phyloP scores from a whole-genome alignment of 2,329 filamentous ascomycete species.

The Moelleriella libera region DNA sequence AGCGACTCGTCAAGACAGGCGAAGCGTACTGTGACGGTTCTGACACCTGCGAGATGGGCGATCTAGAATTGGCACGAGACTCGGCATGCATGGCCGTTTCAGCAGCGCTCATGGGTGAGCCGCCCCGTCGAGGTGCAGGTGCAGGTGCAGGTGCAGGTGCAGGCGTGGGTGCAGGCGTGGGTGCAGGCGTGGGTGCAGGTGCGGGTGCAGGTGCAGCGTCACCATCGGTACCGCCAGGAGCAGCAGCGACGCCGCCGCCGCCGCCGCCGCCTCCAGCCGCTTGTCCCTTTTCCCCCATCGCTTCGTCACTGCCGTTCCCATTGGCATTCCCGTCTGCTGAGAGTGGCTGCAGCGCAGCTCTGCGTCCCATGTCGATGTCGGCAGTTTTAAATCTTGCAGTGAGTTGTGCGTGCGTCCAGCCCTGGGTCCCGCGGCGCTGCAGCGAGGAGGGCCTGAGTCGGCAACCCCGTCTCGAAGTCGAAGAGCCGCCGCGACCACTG shows the following conservation, averaged over 20 bases:
- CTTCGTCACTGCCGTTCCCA: not conserved
- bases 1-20: constrained; percentile 27
- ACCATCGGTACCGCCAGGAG: not conserved
- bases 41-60: constrained; percentile 13
- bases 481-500: too few species aligned
- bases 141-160: not conserved
- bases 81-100: constrained; percentile 3
- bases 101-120: constrained; percentile 1
- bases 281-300: not conserved
- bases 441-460: not conserved
- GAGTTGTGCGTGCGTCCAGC: not conserved
- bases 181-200: not conserved
- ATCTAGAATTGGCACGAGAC: constrained; percentile 12
- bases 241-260: not conserved
- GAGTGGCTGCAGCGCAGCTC: constrained; percentile 43
- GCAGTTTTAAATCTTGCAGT: not conserved
- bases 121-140: not conserved
- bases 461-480: not conserved
- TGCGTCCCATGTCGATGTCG: constrained; percentile 35
- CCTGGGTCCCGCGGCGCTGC: not conserved
- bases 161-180: not conserved
- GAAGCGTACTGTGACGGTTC: constrained; percentile 11
- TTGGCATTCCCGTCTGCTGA: constrained; percentile 25
- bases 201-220: not conserved
- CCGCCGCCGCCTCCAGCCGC: not conserved